phyloP scores from a whole-genome alignment of 768 basidiomycete genomes.

The Plicaturopsis crispa region DNA sequence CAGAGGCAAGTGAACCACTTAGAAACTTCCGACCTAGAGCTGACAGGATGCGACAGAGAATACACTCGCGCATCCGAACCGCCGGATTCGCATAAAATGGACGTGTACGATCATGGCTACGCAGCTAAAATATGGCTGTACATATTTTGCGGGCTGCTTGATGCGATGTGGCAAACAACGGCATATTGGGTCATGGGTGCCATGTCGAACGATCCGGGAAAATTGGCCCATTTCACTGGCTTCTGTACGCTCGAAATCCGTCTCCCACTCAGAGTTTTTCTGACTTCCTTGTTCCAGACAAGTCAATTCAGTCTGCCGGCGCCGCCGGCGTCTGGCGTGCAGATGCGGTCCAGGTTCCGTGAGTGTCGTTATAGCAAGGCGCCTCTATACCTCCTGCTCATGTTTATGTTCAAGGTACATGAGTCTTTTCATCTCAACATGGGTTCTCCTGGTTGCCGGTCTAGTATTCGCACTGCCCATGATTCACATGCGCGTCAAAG shows the following conservation, averaged over 20 bases:
- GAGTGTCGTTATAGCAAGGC: too few species aligned
- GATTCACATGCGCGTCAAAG: slow-evolving; percentile 46
- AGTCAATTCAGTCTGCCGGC: slow-evolving; percentile 71
- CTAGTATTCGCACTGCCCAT: slow-evolving; percentile 45
- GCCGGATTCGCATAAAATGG: slow-evolving; percentile 38
- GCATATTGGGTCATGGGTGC: slow-evolving; percentile 82
- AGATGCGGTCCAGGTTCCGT: slow-evolving; percentile 59
- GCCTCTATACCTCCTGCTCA: too few species aligned
- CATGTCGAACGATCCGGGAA: slow-evolving; percentile 77
- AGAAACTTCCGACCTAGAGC: too few species aligned
- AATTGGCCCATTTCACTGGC: slow-evolving; percentile 74
- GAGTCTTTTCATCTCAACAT: slow-evolving; percentile 47
- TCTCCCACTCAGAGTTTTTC: too few species aligned
- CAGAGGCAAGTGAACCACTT: slow-evolving; percentile 45
- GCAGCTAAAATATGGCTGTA: slow-evolving; percentile 52
- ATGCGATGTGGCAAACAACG: slow-evolving; percentile 82
- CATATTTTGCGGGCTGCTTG: slow-evolving; percentile 67
- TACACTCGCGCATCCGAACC: slow-evolving; percentile 53
- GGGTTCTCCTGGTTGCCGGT: slow-evolving; percentile 42
- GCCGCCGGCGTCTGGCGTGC: slow-evolving; percentile 68
- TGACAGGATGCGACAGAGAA: slow-evolving; percentile 27
- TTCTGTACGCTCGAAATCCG: too few species aligned
- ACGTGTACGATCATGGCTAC: slow-evolving; percentile 51
- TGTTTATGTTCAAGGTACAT: slow-evolving; percentile 35
- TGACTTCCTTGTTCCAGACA: too few species aligned